Percentiles rank a stretch among this genome's conserved stretches.
Conservation (phyloP, 805 yeast genomes). For the Ogataea nakhonphanomensis region DNA sequence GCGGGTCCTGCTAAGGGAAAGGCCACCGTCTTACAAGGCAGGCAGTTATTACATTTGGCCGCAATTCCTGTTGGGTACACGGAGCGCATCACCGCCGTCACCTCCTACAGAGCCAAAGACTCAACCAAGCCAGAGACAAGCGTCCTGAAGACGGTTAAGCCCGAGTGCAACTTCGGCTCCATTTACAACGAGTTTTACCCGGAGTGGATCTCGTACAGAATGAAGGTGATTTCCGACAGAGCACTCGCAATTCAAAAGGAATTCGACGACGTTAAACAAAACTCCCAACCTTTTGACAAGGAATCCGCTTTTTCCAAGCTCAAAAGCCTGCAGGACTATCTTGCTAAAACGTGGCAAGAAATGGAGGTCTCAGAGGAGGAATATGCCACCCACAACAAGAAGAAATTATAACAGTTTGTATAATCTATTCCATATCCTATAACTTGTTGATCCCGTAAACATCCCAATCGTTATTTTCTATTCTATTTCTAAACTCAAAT, state of each 20-base stretch:
- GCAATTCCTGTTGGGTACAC: constrained; percentile 39
- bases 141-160: constrained; percentile 41
- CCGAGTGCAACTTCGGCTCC: constrained; percentile 36
- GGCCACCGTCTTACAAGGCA: constrained; percentile 48
- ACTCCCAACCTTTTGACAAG: constrained; percentile 36
- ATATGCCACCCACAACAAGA: constrained; percentile 15
- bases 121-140: constrained; percentile 36
- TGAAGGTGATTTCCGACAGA: constrained; percentile 35
- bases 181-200: constrained; percentile 38
- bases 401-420: neutral
- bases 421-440: constrained; percentile 7
- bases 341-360: constrained; percentile 31
- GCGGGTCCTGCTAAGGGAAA: constrained; percentile 47
- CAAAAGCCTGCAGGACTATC: constrained; percentile 29
- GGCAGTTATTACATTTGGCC: constrained; percentile 44
- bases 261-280: constrained; percentile 20
- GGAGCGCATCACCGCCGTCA: constrained; percentile 43
- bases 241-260: constrained; percentile 26
- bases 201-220: constrained; percentile 39
- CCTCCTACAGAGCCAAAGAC: constrained; percentile 40
- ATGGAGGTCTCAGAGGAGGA: constrained; percentile 33
- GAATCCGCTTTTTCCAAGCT: constrained; percentile 33
- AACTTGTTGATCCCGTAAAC: neutral
- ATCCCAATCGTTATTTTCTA: neutral
- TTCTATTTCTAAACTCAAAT: constrained; percentile 3